Evolutionary conservation across 2,329 filamentous ascomycete species (phyloP).

Genomic region (Fusarium nelsonii): DNA sequence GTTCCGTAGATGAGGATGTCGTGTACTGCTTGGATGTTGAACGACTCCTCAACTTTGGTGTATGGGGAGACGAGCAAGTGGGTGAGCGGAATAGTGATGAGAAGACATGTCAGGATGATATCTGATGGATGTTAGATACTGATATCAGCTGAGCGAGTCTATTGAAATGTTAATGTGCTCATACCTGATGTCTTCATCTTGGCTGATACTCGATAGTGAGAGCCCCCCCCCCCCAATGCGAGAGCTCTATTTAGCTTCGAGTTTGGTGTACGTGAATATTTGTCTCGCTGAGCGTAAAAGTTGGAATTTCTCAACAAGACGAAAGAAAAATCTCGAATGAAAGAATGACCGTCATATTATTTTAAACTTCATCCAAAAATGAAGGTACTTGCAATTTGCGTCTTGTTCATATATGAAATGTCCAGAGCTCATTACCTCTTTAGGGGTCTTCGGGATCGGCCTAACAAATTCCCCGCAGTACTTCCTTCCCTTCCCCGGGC

Average conservation of each 20-base stretch:
- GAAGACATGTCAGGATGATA: conserved; percentile 43
- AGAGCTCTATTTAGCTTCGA: conserved; percentile 14
- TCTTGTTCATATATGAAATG: conserved; percentile 2
- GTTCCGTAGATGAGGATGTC: conserved; percentile 88
- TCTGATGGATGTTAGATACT: conserved; percentile 40
- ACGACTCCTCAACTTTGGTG: conserved; percentile 98
- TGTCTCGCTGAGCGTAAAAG: neutral
- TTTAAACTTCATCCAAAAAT: neutral
- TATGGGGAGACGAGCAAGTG: conserved; percentile 84
- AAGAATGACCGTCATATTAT: neutral
- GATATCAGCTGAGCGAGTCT: neutral
- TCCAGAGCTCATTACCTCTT: conserved; percentile 14
- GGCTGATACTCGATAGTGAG: conserved; percentile 14
- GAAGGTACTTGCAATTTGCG: neutral
- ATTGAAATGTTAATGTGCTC: neutral
- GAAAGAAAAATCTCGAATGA: neutral
- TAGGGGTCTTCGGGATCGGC: conserved; percentile 50
- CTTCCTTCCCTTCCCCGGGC: conserved; percentile 6
- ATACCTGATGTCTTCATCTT: conserved; percentile 44
- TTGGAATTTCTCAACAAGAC: neutral
- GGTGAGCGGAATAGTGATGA: conserved; percentile 70
- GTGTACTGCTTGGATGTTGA: conserved; percentile 94
- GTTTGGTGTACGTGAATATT: neutral
- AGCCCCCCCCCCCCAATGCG: conserved; percentile 2
- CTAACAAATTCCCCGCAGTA: conserved; percentile 49